These are phyloP conservation scores for Euphorbia corollata DNA, from an alignment of 441 rosid species.

Conservation along the genomic window DNA sequence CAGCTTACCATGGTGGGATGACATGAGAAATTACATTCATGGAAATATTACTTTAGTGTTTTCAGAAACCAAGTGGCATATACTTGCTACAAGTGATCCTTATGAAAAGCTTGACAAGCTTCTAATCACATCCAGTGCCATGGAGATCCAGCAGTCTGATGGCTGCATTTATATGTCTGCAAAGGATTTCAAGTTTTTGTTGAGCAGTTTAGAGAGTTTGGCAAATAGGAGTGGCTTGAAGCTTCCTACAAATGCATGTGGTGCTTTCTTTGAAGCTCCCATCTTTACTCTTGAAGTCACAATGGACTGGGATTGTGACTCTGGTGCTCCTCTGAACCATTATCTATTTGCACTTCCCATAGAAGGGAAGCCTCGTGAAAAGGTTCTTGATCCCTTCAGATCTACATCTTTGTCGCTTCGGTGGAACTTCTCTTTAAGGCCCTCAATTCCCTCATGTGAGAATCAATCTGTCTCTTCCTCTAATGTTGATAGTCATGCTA, in stretches of 20 bases:
- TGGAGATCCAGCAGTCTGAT: conserved; percentile 94
- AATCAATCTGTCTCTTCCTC: conserved; percentile 38
- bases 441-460: conserved; percentile 31
- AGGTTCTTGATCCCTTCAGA: conserved; percentile 89
- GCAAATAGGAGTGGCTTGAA: conserved; percentile 56
- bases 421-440: conserved; percentile 82
- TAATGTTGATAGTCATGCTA: conserved; percentile 28
- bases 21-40: conserved; percentile 88
- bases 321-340: conserved; percentile 90
- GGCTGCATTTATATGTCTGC: conserved; percentile 68
- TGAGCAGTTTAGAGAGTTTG: conserved; percentile 92
- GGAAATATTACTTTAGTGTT: conserved; percentile 64
- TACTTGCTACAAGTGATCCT: conserved; percentile 95
- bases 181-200: conserved; percentile 68
- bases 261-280: conserved; percentile 72
- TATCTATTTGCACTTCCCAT: conserved; percentile 79
- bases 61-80: conserved; percentile 60
- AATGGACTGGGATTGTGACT: conserved; percentile 95
- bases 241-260: conserved; percentile 45
- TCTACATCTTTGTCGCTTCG: conserved; percentile 88
- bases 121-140: conserved; percentile 51
- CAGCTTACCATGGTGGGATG: conserved; percentile 99
- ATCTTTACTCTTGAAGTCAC: conserved; percentile 71
- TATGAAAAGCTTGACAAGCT: conserved; percentile 91
- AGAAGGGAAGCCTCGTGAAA: conserved; percentile 81